Percentiles rank a stretch among this genome's conserved stretches.
phyloP scores from a whole-genome alignment of 2,329 filamentous ascomycete species.

The Emmonsia crescens region DNA sequence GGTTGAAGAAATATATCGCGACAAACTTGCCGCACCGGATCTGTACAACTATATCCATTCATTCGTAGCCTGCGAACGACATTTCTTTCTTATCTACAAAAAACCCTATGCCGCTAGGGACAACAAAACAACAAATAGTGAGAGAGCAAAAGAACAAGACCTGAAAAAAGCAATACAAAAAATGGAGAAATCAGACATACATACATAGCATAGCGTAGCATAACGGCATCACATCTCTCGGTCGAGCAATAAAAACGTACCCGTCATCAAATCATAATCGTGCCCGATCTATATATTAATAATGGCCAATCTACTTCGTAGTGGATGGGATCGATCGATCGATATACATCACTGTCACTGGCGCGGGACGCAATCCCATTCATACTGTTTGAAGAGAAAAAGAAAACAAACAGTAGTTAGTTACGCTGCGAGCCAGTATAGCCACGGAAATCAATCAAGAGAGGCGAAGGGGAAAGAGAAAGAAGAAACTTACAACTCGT shows the following conservation, averaged over 20 bases:
- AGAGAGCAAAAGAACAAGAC: background rate
- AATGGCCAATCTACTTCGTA: background rate
- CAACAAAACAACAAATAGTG: background rate
- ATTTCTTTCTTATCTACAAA: background rate
- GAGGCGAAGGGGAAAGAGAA: background rate
- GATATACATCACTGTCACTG: constrained; percentile 22
- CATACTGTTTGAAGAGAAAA: constrained; percentile 33
- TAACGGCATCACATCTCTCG: background rate
- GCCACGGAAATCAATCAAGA: background rate
- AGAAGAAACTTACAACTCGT: constrained; percentile 57
- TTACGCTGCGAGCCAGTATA: background rate
- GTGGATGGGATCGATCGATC: background rate
- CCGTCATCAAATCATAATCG: background rate
- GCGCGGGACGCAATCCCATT: constrained; percentile 47
- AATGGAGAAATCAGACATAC: background rate
- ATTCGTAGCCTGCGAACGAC: background rate
- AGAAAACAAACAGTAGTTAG: background rate
- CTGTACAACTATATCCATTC: background rate
- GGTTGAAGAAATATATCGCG: background rate
- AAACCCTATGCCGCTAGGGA: background rate
- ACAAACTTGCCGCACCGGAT: background rate
- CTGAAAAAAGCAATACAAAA: background rate
- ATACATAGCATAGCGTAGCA: background rate
- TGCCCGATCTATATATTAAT: background rate
- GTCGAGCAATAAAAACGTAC: background rate